Evolutionary conservation across 2,329 filamentous ascomycete species (phyloP).

Genomic region (Tolypocladium ophioglossoides): DNA sequence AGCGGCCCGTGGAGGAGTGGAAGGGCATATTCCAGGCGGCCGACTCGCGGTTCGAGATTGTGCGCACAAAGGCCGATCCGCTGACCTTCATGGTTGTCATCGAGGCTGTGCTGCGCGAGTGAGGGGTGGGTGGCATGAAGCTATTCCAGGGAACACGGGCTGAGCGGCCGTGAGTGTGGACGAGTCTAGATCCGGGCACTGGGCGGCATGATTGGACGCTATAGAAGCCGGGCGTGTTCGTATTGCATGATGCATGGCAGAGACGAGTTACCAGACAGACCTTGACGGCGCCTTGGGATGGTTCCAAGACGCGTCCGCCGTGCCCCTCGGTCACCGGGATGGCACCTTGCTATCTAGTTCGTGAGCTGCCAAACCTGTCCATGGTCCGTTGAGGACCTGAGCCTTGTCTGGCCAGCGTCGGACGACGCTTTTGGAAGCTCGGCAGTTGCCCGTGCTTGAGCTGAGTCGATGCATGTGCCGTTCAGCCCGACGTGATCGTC

Average conservation of each 20-base stretch:
- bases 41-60: constrained; percentile 33
- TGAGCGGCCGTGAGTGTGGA: background rate
- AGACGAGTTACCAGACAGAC: background rate
- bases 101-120: constrained; percentile 22
- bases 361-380: background rate
- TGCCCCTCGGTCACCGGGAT: background rate
- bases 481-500: too few species aligned
- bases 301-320: too few species aligned
- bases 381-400: background rate
- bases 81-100: constrained; percentile 24
- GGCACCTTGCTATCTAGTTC: background rate
- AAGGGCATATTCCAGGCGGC: constrained; percentile 31
- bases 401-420: background rate
- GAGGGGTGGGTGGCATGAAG: background rate
- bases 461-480: background rate
- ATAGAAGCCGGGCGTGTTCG: background rate
- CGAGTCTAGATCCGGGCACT: background rate
- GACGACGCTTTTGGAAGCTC: background rate
- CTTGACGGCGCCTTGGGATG: background rate
- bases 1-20: constrained; percentile 35
- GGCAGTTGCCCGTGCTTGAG: background rate
- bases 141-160: background rate
- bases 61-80: constrained; percentile 22
- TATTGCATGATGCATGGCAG: background rate
- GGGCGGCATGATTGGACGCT: background rate